These are phyloP conservation scores for Trichocladium antarcticum DNA, from an alignment of 495 filamentous ascomycete species.

Conservation along the genomic window DNA sequence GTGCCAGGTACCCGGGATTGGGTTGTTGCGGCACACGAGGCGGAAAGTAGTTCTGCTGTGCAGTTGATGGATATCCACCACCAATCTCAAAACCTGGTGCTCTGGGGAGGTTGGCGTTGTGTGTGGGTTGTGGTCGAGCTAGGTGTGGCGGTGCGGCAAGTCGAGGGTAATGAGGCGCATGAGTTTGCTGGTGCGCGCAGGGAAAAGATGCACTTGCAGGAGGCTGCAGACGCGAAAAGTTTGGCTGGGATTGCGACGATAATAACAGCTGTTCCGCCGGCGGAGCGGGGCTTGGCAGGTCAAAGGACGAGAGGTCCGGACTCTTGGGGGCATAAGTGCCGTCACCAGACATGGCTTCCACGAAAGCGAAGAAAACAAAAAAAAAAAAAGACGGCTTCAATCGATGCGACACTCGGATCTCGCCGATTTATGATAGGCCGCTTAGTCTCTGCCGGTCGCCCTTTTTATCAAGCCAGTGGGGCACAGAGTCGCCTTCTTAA, in stretches of 20 bases:
- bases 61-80: background rate
- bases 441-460: background rate
- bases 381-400: constrained; percentile 23
- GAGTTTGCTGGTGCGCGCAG: constrained; percentile 2
- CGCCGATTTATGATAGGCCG: constrained; percentile 4
- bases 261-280: constrained; percentile 13
- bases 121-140: background rate
- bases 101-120: background rate
- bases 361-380: constrained; percentile 3
- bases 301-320: constrained; percentile 45
- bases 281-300: constrained; percentile 27
- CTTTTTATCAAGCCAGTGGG: background rate
- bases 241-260: constrained; percentile 16
- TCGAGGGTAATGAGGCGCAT: constrained; percentile 15
- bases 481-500: constrained; percentile 3
- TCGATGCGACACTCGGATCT: background rate
- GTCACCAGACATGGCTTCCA: constrained; percentile 33
- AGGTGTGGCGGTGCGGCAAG: constrained; percentile 13
- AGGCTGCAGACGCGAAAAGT: constrained; percentile 17
- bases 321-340: constrained; percentile 45
- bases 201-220: constrained; percentile 17
- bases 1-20: constrained; percentile 3
- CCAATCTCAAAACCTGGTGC: background rate
- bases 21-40: background rate
- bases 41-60: constrained; percentile 10